Base-by-base conservation (phyloP, 371 early-diverging fungal genomes). In the Phascolomyces articulosus region DNA sequence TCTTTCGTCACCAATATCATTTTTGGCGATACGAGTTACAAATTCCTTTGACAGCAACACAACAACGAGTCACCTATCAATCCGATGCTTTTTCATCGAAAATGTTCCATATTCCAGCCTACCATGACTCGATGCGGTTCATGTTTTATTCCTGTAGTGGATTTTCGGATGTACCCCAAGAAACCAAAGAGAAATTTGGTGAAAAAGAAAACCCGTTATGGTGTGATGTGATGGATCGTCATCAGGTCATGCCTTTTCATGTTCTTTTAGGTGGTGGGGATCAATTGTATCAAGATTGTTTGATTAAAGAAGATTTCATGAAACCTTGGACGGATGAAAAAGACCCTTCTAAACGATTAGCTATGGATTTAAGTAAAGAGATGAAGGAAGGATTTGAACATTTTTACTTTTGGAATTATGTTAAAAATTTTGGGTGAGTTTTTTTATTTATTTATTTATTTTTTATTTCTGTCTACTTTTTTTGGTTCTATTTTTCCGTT, bases 211-310 rank as follows among this genome's bases (percentile, higher is more conserved):
- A 77, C n/a, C 87, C 88, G 2, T 68, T 94, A 54, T 95, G 95
- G 95, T 84, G 84, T 58, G 95, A 94, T 71, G 76, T 91, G 16
- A 58, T 93, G 70, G 79, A 80, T 13, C 84, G 87, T 61, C 95
- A 94, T 69, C 65, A 67, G 1, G 69, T 72, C 44, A 65, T 75
- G 44, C 93, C 94, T 1, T 91, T 90, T 68, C 92, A 93, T 67
- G 88, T 88, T 31, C 80, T 89, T 82, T 74, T 95, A 21, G 94
- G 95, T 31, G 94, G 94, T 21, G 95, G 94, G 24, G 95, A 94
- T 70, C 95, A 95, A 72, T 69, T 95, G n/a, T 94, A 95, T 66
- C 80, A 75, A 38, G 79, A 79, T 55, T 63, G 71, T 0, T 34
- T 79, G 62, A 65, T 73, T 29, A 66, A 75, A 21, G 68, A 75